phyloP scores from a whole-genome alignment of 2,329 filamentous ascomycete species.

The Pseudogymnoascus sp. region DNA sequence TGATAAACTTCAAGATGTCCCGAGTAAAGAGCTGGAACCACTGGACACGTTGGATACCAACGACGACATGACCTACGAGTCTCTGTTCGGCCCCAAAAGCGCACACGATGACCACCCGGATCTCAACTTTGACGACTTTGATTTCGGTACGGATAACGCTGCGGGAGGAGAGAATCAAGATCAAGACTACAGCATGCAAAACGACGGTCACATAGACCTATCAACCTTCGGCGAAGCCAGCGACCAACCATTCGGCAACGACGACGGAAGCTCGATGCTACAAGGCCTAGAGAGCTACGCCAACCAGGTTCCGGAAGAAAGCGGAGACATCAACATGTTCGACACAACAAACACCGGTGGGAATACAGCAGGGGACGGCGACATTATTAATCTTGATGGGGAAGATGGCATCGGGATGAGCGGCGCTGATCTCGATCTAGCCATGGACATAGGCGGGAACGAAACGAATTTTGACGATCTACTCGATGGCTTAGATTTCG shows the following conservation, averaged over 20 bases:
- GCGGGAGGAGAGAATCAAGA: slow-evolving; percentile 17
- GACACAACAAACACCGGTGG: slow-evolving; percentile 15
- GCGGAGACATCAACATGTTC: slow-evolving; percentile 19
- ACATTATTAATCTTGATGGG: slow-evolving; percentile 16
- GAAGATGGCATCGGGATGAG: slow-evolving; percentile 18
- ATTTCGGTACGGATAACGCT: slow-evolving; percentile 22
- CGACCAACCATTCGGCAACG: slow-evolving; percentile 11
- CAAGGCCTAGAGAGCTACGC: slow-evolving; percentile 37
- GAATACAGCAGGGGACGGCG: slow-evolving; percentile 13
- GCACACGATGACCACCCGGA: slow-evolving; percentile 16
- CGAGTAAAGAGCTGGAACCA: background rate
- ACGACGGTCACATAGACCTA: slow-evolving; percentile 25
- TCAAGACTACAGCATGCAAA: slow-evolving; percentile 15
- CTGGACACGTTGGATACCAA: slow-evolving; percentile 16
- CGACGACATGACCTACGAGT: slow-evolving; percentile 25
- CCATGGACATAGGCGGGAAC: slow-evolving; percentile 36
- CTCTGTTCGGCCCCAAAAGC: slow-evolving; percentile 22
- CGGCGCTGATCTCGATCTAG: slow-evolving; percentile 42
- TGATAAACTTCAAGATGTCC: background rate
- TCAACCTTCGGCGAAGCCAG: slow-evolving; percentile 24
- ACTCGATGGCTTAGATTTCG: slow-evolving; percentile 21
- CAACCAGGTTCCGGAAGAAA: slow-evolving; percentile 23
- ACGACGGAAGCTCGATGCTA: slow-evolving; percentile 31
- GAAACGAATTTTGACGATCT: slow-evolving; percentile 27
- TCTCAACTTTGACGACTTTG: slow-evolving; percentile 25